phyloP scores from a whole-genome alignment of 169 alveolate species.

The Miamiensis avidus region DNA sequence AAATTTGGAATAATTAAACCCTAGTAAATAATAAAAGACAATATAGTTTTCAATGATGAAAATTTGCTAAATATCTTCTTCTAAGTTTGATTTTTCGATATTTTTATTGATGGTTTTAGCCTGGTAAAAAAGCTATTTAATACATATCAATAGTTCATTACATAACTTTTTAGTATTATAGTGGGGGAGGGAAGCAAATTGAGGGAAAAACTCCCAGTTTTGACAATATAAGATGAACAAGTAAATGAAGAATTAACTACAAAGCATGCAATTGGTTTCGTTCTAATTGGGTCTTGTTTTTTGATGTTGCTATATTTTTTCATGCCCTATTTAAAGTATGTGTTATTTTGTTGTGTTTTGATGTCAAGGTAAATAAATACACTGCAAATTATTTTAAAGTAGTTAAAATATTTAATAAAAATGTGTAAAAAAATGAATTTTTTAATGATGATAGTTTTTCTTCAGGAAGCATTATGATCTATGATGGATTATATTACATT shows the following conservation, averaged over 20 bases:
- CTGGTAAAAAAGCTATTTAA: not conserved
- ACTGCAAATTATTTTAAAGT: too few species aligned
- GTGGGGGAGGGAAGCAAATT: not conserved
- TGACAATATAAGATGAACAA: not conserved
- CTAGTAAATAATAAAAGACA: not conserved
- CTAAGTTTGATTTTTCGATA: not conserved
- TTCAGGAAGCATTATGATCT: not conserved
- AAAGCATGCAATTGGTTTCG: conserved; percentile 7
- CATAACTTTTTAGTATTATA: not conserved
- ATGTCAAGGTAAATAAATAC: not conserved
- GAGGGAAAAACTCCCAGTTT: not conserved
- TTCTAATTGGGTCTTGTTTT: conserved; percentile 2
- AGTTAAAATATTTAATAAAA: too few species aligned
- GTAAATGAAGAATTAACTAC: conserved; percentile 18
- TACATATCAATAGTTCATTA: not conserved
- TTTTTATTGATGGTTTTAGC: not conserved
- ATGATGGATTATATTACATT: not conserved
- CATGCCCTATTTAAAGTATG: not conserved
- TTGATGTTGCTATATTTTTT: not conserved
- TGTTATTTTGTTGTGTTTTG: not conserved
- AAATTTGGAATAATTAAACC: too few species aligned
- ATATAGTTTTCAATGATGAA: not conserved
- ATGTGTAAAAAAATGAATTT: too few species aligned
- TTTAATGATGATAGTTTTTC: too few species aligned
- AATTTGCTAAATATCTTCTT: too few species aligned